phyloP scores from a whole-genome alignment of 2,329 filamentous ascomycete species.

The Diaporthe sp. region DNA sequence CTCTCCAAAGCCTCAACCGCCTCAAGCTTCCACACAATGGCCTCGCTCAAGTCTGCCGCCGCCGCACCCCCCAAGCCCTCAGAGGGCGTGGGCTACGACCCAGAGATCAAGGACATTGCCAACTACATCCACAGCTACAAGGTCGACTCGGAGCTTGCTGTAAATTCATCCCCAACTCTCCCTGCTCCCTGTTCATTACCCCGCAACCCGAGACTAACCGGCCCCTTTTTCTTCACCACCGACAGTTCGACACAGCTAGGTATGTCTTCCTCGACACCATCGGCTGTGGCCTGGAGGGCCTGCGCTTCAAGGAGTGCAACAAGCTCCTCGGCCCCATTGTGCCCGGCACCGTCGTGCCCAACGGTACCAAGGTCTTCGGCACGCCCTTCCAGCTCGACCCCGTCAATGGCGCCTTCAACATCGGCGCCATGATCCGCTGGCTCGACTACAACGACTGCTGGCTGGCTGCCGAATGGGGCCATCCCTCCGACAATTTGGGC shows the following conservation, averaged over 20 bases:
- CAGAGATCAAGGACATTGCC: conserved; percentile 95
- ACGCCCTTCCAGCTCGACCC: conserved; percentile 96
- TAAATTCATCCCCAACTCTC: conserved; percentile 57
- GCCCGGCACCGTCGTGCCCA: conserved; percentile 89
- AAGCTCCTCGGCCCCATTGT: conserved; percentile 95
- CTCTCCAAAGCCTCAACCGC: conserved; percentile 47
- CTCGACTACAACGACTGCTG: conserved; percentile 99
- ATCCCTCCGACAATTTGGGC: conserved; percentile 97
- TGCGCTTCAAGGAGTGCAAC: conserved; percentile 95
- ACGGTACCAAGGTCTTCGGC: conserved; percentile 91
- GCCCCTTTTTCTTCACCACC: conserved; percentile 24
- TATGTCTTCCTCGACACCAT: conserved; percentile 98
- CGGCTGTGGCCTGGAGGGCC: conserved; percentile 94
- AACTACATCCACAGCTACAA: conserved; percentile 94
- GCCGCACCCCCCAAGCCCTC: conserved; percentile 61
- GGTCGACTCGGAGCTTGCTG: conserved; percentile 91
- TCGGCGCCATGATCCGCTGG: conserved; percentile 98
- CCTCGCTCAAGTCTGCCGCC: conserved; percentile 62
- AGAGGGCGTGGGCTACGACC: conserved; percentile 79
- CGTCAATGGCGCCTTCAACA: conserved; percentile 97
- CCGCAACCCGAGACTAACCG: conserved; percentile 44
- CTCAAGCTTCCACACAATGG: conserved; percentile 64
- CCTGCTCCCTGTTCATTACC: not conserved
- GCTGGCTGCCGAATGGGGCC: conserved; percentile 98
- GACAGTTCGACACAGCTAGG: conserved; percentile 92